Conservation (phyloP, 768 basidiomycete species). For the Hortiboletus campestris region DNA sequence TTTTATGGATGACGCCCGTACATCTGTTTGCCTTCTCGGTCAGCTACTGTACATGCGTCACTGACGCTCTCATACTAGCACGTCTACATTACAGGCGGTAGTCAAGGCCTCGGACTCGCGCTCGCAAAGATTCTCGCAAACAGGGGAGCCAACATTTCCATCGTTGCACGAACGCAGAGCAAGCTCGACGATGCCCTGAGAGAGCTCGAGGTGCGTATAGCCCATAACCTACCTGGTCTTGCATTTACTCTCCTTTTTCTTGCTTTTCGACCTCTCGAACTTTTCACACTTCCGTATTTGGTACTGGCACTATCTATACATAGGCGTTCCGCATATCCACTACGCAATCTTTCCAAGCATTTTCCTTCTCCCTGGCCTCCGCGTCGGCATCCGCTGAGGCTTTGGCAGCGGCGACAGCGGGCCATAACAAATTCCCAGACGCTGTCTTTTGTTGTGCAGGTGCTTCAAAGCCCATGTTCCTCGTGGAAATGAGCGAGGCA, state of each 20-base stretch:
- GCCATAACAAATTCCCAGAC: constrained; percentile 65
- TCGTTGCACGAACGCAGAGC: constrained; percentile 73
- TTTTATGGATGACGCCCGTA: no score
- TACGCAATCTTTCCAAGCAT: constrained; percentile 59
- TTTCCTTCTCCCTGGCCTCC: constrained; percentile 63
- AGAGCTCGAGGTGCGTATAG: constrained; percentile 57
- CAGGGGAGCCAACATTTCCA: constrained; percentile 79
- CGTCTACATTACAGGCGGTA: constrained; percentile 83
- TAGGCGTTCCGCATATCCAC: constrained; percentile 54
- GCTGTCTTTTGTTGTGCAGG: constrained; percentile 83
- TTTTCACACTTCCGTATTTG: no score
- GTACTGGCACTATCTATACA: not conserved
- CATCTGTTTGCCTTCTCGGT: no score
- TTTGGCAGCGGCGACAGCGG: constrained; percentile 54
- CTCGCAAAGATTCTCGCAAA: constrained; percentile 64
- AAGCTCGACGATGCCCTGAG: constrained; percentile 59
- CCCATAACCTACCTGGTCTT: not conserved
- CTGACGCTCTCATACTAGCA: constrained; percentile 47
- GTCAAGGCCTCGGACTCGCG: constrained; percentile 74
- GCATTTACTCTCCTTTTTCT: not conserved
- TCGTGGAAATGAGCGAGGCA: constrained; percentile 64
- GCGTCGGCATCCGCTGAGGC: constrained; percentile 56
- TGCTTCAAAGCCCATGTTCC: constrained; percentile 64
- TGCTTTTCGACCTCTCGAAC: not conserved
- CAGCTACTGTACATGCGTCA: not conserved